Conservation (phyloP, 2,329 filamentous ascomycete genomes). For the Xylaria sp. region DNA sequence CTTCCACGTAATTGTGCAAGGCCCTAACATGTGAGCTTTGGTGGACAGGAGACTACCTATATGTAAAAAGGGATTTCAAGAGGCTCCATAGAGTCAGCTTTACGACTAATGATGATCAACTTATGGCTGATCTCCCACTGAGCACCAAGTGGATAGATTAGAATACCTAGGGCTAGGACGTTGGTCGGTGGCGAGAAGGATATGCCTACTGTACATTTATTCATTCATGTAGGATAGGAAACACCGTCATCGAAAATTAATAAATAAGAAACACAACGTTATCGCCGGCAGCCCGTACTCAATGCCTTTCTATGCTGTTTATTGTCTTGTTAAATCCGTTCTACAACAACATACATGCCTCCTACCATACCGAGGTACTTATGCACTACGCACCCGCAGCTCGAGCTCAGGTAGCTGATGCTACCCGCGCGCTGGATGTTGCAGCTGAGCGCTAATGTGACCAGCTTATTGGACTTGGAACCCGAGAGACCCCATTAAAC, state of each 20-base stretch:
- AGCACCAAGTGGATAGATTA: constrained; percentile 6
- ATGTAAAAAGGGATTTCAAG: not conserved
- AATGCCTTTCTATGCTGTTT: not conserved
- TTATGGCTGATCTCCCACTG: not conserved
- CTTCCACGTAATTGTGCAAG: too few species aligned
- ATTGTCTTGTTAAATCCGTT: not conserved
- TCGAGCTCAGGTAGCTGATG: not conserved
- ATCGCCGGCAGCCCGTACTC: constrained; percentile 16
- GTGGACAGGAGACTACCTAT: not conserved
- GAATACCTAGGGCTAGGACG: constrained; percentile 15
- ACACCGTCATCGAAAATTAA: not conserved
- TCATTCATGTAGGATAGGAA: not conserved
- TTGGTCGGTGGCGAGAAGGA: not conserved
- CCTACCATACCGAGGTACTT: not conserved
- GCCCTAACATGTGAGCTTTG: too few species aligned
- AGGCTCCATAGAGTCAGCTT: constrained; percentile 6
- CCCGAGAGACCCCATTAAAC: not conserved
- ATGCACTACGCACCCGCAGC: not conserved
- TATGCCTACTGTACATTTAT: not conserved
- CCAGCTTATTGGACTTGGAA: constrained; percentile 17
- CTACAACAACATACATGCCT: too few species aligned
- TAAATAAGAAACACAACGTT: constrained; percentile 17
- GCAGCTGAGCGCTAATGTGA: constrained; percentile 16
- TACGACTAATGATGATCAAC: constrained; percentile 21
- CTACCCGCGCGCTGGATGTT: constrained; percentile 10